phyloP scores from a whole-genome alignment of 2,329 filamentous ascomycete genomes.

The Didymella pomorum region DNA sequence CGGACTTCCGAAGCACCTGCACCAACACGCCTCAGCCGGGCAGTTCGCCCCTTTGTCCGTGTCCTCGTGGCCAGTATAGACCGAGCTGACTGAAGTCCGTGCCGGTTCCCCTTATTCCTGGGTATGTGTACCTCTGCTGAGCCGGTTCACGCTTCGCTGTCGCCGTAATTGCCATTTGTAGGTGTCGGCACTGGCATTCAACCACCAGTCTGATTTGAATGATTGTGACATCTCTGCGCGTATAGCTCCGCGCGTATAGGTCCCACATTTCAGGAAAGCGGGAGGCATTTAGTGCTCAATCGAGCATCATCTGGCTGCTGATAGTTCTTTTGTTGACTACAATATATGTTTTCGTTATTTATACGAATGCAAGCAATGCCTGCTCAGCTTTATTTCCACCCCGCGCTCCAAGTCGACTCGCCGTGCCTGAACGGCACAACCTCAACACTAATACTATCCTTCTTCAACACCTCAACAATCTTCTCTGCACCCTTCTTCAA shows the following conservation, averaged over 20 bases:
- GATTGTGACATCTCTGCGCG: background rate
- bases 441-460: constrained; percentile 61
- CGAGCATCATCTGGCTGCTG: too few relatives aligned
- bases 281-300: too few relatives aligned
- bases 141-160: background rate
- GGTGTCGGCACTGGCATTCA: background rate
- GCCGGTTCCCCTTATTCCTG: too few relatives aligned
- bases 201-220: background rate
- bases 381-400: constrained; percentile 40
- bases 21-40: background rate
- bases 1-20: background rate
- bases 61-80: background rate
- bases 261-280: background rate
- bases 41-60: background rate
- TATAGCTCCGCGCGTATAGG: background rate
- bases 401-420: constrained; percentile 65
- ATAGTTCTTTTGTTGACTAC: too few relatives aligned
- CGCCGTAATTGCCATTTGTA: background rate
- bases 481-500: constrained; percentile 64
- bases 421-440: constrained; percentile 72
- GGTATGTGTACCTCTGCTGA: background rate
- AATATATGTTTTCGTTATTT: too few relatives aligned
- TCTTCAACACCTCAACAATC: constrained; percentile 64
- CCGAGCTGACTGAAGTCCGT: too few relatives aligned
- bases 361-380: background rate